phyloP scores from a whole-genome alignment of 192 early-diverging fungal species.

The Linnemannia elongata region DNA sequence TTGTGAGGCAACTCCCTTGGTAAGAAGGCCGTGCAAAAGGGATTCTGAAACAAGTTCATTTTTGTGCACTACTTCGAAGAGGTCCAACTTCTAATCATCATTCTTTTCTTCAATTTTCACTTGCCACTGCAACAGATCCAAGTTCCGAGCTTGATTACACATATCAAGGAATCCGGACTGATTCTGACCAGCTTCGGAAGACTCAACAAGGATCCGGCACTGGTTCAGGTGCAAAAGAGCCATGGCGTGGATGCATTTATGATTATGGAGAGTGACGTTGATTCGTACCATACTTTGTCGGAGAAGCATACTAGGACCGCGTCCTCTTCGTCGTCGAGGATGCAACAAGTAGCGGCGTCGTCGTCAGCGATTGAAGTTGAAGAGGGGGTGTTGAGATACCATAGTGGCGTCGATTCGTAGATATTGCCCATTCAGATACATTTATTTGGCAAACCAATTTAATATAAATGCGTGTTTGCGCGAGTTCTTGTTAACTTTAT shows the following conservation, averaged over 20 bases:
- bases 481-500: too few species aligned
- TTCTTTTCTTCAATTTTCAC: too few species aligned
- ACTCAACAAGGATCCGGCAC: slow-evolving; percentile 72
- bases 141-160: slow-evolving; percentile 91
- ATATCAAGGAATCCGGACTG: slow-evolving; percentile 93
- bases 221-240: slow-evolving; percentile 78
- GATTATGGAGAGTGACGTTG: slow-evolving; percentile 30
- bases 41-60: too few species aligned
- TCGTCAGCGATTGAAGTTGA: slow-evolving; percentile 13
- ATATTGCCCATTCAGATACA: background rate
- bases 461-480: too few species aligned
- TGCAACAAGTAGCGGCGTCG: too few species aligned
- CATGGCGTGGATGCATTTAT: slow-evolving; percentile 94
- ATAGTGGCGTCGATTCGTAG: slow-evolving; percentile 32
- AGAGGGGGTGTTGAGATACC: slow-evolving; percentile 49
- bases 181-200: slow-evolving; percentile 91
- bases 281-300: background rate
- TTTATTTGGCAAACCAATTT: too few species aligned
- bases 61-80: too few species aligned
- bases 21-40: slow-evolving; percentile 39
- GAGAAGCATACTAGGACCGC: background rate
- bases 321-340: background rate
- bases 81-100: too few species aligned
- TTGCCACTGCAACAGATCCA: slow-evolving; percentile 68
- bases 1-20: slow-evolving; percentile 90